Base-by-base conservation (phyloP, 2,329 filamentous ascomycete genomes). In the Aspergillus arachidicola region DNA sequence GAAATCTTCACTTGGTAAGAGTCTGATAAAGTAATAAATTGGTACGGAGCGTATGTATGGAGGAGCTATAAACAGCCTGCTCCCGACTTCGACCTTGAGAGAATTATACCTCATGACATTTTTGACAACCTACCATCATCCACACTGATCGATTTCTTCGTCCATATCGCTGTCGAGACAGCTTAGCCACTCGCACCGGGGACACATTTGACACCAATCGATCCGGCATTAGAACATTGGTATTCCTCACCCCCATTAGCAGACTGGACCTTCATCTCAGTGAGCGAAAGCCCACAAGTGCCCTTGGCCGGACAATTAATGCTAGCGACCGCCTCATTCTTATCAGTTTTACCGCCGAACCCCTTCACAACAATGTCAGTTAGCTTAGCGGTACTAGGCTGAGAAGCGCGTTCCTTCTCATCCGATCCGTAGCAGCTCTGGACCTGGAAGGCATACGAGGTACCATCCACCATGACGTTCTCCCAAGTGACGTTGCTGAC, bases 401-500 rank as follows among this genome's bases (percentile, higher is more conserved):
- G 32, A 11, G 51, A 34, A 23, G n/a, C 30, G 51, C 28, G 36
- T 28, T 54, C 51, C 3, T 54, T 36, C 9, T 54, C 51, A n/a
- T 54, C 30, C 0, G 51, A 54, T 12, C 51, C 51, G 12, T 54
- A 54, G n/a, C 51, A 54, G 51, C 30, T 54, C 32, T 54, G 30
- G 19, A 54, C 11, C 21, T 54, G 51, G 51, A 54, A 54, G 28
- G 30, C 51, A 14, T 54, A 54, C 9, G 51, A 54, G 9, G 30
- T 54, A n/a, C 19, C 51, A 36, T 54, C 30, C 11, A 54, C 30
- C 19, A 21, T 34, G 51, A 54, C 51, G 6, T 54, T 36, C 19
- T 54, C 51, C 50, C 50, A 60, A 4, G 59, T 60, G 41, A 61
- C 53, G 28, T 60, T 61, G 51, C 51, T 53, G 3, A 61, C 59